Base-by-base conservation (phyloP, 139 green algal genomes). In the Tetraselmis striata region DNA sequence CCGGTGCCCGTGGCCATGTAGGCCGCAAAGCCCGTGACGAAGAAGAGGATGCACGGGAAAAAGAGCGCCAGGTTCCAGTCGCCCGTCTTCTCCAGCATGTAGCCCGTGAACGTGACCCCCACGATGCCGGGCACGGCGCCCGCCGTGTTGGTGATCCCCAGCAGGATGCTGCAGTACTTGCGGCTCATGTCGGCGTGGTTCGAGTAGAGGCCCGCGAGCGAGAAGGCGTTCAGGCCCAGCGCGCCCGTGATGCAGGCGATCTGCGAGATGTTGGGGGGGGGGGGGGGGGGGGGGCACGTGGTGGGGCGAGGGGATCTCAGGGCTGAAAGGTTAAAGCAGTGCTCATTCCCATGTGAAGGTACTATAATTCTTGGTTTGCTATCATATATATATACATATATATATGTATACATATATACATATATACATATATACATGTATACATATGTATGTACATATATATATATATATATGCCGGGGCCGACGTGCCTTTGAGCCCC, bases 71-170 rank as follows among this genome's bases (percentile, higher is more conserved):
- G n/a, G 18, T 86, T 67, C 95, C 95, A 98, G 31, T 84, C 89
- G 27, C 89, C 84, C 0, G 90, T 95, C 29, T 83, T 45, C 80
- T 97, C 91, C 2, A 75, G 77, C 23, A 74, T 2, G 78, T 90
- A 90, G 2, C 93, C 93, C 30, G 92, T 91, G 1, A 88, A 82
- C 2, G 90, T 88, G 1, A 98, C 95, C 0, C 96, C 96, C 26
- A 98, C 81, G 80, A 98, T 94, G 59, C 96, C 96, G 0, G 96
- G 96, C 23, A 98, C 78, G 2, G 93, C 92, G 28, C 94, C 96
- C 1, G 87, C 82, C 1, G 94, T 97, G 89, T 98, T 99, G 75
- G 94, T 99, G n/a, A 98, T 87, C 31, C 95, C 96, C 81, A 99
- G 91, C 83, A 99, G 90, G 0, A 98, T 86, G 27, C 90, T 89